Conservation (phyloP, 2,329 filamentous ascomycete species). For the Phaeosphaeria sp. region DNA sequence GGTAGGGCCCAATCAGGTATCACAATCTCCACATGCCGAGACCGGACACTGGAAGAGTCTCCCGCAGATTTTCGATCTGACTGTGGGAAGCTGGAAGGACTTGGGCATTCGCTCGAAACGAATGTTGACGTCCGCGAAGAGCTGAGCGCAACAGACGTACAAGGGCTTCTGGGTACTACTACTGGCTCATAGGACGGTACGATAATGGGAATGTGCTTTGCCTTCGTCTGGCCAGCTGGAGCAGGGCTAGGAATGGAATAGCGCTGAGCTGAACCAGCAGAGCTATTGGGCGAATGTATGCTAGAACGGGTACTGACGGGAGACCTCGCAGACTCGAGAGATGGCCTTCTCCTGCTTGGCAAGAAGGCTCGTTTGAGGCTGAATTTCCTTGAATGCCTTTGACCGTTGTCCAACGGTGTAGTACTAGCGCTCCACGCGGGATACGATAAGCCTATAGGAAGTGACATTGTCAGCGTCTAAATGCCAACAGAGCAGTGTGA, state of each 20-base stretch:
- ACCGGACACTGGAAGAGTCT: constrained; percentile 39
- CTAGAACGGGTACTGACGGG: constrained; percentile 29
- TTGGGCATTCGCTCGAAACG: constrained; percentile 37
- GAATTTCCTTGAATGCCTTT: constrained; percentile 38
- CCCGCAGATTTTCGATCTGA: constrained; percentile 37
- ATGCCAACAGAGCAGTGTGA: constrained; percentile 16
- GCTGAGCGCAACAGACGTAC: constrained; percentile 42
- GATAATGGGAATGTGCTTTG: constrained; percentile 54
- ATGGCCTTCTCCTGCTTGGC: constrained; percentile 28
- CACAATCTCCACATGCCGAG: constrained; percentile 58
- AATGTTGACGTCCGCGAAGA: constrained; percentile 41
- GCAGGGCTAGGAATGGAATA: constrained; percentile 25
- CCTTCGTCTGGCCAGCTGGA: constrained; percentile 35
- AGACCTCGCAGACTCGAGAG: constrained; percentile 39
- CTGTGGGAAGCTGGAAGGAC: constrained; percentile 34
- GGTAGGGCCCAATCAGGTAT: constrained; percentile 55
- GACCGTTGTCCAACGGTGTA: constrained; percentile 39
- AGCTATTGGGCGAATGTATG: constrained; percentile 25
- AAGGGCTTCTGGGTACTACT: constrained; percentile 45
- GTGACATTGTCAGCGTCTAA: constrained; percentile 47
- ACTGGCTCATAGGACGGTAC: constrained; percentile 51
- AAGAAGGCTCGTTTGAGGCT: constrained; percentile 38
- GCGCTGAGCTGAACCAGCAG: constrained; percentile 26
- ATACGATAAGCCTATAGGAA: constrained; percentile 48
- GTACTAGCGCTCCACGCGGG: constrained; percentile 44